Base-by-base conservation (phyloP, 2,329 filamentous ascomycete species). In the Pseudopyricularia javanii region DNA sequence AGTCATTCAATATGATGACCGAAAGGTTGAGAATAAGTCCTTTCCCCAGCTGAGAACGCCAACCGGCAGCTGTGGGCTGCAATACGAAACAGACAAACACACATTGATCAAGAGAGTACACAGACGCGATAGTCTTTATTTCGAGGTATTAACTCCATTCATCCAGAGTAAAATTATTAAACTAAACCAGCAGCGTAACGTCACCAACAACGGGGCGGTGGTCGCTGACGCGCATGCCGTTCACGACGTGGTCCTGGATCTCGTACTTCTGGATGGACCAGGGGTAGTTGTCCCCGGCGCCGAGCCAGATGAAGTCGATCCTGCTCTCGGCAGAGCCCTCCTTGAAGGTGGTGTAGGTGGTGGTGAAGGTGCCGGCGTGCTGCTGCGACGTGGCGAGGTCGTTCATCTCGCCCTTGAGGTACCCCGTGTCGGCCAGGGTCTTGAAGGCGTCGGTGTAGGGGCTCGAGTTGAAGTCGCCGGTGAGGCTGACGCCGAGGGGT, bases 281-380 rank as follows among this genome's bases (percentile, higher is more conserved):
- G 20, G 48, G 26, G 28, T 30, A 26, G 33, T 24, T 35, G 2
- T 47, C n/a, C 35, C 48, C 50, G 14, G 58, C 54, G 1, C 58
- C 58, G 34, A 51, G 35, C 53, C 53, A 54, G 30, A 51, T 33
- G n/a, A 54, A 54, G 53, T 54, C 53, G 40, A 54, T 54, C 26
- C 53, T 28, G 24, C 50, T 47, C 8, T 59, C 60, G 28, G 32
- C 49, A 7, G 17, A 7, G 17, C 17, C 40, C 24, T 47, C 15
- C 37, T 34, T 17, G 8, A 52, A 52, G 2, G 26, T 12, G 2
- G 50, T 52, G 28, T 35, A 52, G 26, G 50, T 52, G 34, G 20
- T 15, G 7, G 24, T 17, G 26, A 28, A 28, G n/a, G n/a, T n/a
- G 11, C 50, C 50, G 15, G 14, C 32, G 12, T 30, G 37, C 26